Base-by-base conservation (phyloP, 306 rosid species). In the Glycine latifolia region DNA sequence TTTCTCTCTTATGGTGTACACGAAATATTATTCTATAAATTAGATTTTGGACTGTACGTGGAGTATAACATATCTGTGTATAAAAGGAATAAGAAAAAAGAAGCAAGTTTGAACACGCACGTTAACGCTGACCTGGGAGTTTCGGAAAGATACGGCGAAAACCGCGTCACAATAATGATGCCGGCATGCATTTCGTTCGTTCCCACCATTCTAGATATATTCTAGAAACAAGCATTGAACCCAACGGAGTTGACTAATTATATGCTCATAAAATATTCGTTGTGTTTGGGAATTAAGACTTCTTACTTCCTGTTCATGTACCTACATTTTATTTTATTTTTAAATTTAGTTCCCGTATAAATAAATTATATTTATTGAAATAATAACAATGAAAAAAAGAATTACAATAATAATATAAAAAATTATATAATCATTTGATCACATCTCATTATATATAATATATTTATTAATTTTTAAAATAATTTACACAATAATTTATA, bases 91-190 rank as follows among this genome's bases (percentile, higher is more conserved):
- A 39, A 65, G 3, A 39, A 26, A 65, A 13, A 37, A 31, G 72
- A 78, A 52, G 20, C 0, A 6, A 2, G 68, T 82, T 13, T 82
- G 78, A 61, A 82, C 78, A 52, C 79, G 33, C 3, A 50, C 20
- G 7, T 48, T 26, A 8, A 13, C 4, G 61, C 65, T 37, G 75
- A 59, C 49, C 10, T 14, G 7, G 0, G 15, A 56, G 48, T 55
- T 6, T 20, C 13, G n/a, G 48, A 58, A 58, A 56, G 61, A 26
- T 9, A 49, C 31, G 47, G 82, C 77, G 55, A 60, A 54, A 83
- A 78, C 43, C 86, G 80, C 83, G 86, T 83, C 12, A 8, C 3
- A 48, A 71, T 48, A 33, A 33, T 67, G 7, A 55, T 5, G 58
- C 31, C 56, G 54, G 48, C 46, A 48, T 41, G 31, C 31, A 26